Conservation (phyloP, 441 rosid species). For the Metrosideros polymorpha region DNA sequence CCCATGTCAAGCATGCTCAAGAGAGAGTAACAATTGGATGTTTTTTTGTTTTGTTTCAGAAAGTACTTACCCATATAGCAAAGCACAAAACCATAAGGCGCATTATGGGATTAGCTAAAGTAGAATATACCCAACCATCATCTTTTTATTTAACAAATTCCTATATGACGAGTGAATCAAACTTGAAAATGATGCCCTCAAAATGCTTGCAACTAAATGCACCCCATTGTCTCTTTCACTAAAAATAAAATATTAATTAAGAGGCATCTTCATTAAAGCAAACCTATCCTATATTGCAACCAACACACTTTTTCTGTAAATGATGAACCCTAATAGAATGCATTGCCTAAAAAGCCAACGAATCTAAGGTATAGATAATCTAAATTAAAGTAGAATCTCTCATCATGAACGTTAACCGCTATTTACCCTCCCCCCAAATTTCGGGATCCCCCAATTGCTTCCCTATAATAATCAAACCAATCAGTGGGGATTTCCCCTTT, state of each 20-base stretch:
- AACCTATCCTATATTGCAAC: neutral
- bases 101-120: neutral
- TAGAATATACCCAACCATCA: neutral
- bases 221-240: neutral
- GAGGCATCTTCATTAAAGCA: neutral
- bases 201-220: neutral
- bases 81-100: neutral
- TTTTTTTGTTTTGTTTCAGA: neutral
- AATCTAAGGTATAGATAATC: constrained; percentile 5
- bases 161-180: neutral
- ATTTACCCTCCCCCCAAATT: constrained; percentile 14
- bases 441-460: constrained; percentile 21
- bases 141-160: neutral
- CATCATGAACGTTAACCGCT: constrained; percentile 6
- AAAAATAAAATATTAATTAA: neutral
- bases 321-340: neutral
- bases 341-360: constrained; percentile 15
- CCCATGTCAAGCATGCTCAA: neutral
- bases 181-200: neutral
- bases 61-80: neutral
- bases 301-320: neutral
- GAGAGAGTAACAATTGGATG: neutral
- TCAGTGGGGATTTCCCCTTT: constrained; percentile 26
- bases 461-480: constrained; percentile 12
- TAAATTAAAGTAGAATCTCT: constrained; percentile 17